Evolutionary conservation across 768 basidiomycete genomes (phyloP), one percentile per base, ranked within the genome.

Genomic region (Suillus cothurnatus): DNA sequence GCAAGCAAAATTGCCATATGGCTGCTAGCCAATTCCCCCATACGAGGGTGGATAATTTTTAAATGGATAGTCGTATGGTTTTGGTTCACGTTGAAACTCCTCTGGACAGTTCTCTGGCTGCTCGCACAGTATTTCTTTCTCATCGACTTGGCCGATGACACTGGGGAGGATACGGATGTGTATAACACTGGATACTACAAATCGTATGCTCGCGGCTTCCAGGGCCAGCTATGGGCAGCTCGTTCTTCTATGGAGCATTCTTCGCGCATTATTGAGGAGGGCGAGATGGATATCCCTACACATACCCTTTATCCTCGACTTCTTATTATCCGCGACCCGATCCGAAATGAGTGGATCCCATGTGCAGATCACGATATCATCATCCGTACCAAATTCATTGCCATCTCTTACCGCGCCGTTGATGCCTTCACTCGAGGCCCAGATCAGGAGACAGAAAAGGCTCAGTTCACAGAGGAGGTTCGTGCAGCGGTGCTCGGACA

Each of bases 201-300:
- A 4, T 2, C 32, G 8, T 71, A 69, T 19, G 34, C 28, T 15
- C 61, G 66, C 6, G 57, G 68, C 1, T 71, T 65, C 59, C 65
- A 49, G 36, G 63, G 68, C 3, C 71, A 71, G 41, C 47, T 71
- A 53, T 71, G 70, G 70, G 66, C 71, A 26, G 70, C 71, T 12
- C 71, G 71, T 34, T 71, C 71, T 6, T n/a, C 21, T 2, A 71
- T 31, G 50, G 71, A 71, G 19, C 43, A 67, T 53, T 71, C 71
- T 12, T 45, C 52, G 4, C 68, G 67, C 21, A 1, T 55, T 31
- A 31, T 65, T 8, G 59, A 64, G 15, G 41, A 57, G 31, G 41
- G 38, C 8, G 63, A 61, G 36, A 58, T 68, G 63, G 62, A 66
- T 19, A 47, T 31, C 1, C 66, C 63, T 28, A 71, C 71, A 3